Evolutionary conservation across 1,284 basidiomycete genomes (phyloP).

Genomic region (Crepidotus sp.): DNA sequence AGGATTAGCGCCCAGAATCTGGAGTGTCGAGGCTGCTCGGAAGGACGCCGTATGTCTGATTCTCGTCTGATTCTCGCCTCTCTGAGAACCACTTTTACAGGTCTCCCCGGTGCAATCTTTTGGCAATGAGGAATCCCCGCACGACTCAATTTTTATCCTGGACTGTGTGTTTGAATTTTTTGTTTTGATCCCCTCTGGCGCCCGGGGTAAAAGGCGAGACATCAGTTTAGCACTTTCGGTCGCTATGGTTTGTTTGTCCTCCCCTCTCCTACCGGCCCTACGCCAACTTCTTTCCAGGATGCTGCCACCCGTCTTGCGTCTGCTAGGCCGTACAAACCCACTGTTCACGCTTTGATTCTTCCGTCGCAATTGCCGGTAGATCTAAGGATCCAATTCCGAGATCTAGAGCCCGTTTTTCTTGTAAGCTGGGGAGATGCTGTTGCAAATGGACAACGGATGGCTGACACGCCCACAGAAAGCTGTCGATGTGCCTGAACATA

Average conservation of each 20-base stretch:
- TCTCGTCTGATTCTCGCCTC: neutral
- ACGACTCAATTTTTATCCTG: slow-evolving; percentile 46
- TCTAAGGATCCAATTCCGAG: slow-evolving; percentile 54
- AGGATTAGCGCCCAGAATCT: slow-evolving; percentile 38
- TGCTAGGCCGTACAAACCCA: slow-evolving; percentile 55
- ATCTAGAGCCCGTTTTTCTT: slow-evolving; percentile 49
- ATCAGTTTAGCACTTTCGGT: slow-evolving; percentile 53
- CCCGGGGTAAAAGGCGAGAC: slow-evolving; percentile 46
- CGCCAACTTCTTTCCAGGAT: slow-evolving; percentile 31
- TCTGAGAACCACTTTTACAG: slow-evolving; percentile 19
- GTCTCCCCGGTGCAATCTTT: slow-evolving; percentile 27
- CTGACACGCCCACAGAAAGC: slow-evolving; percentile 39
- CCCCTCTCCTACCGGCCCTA: neutral
- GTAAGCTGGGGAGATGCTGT: slow-evolving; percentile 32
- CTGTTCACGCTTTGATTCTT: slow-evolving; percentile 60
- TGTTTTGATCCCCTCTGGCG: slow-evolving; percentile 59
- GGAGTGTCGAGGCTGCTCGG: slow-evolving; percentile 42
- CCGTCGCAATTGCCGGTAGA: slow-evolving; percentile 67
- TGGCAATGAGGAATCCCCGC: slow-evolving; percentile 23
- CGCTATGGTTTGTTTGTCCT: slow-evolving; percentile 38
- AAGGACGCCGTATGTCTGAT: slow-evolving; percentile 32
- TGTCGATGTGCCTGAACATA: slow-evolving; percentile 56
- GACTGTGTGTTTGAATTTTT: slow-evolving; percentile 73
- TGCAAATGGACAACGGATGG: neutral
- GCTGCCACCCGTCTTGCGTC: slow-evolving; percentile 41